Evolutionary conservation across 2,329 filamentous ascomycete genomes (phyloP).

Genomic region (Colletotrichum coccodes): DNA sequence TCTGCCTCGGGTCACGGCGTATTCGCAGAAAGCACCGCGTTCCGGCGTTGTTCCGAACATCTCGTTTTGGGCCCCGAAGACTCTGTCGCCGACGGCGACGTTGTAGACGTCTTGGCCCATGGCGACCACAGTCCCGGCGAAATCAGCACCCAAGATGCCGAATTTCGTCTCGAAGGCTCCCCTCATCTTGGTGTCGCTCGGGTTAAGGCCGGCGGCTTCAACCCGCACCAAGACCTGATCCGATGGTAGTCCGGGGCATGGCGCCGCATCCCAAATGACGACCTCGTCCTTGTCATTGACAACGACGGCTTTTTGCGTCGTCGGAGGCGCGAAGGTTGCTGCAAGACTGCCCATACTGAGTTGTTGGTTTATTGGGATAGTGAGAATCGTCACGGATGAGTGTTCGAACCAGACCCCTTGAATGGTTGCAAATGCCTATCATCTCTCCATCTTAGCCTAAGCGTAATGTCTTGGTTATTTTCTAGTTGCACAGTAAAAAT

Average conservation of each 20-base stretch:
- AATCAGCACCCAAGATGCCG: conserved; percentile 40
- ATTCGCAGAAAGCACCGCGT: conserved; percentile 53
- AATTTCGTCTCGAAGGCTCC: neutral
- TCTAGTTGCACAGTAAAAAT: too few species aligned
- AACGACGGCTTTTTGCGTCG: neutral
- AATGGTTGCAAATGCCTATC: too few species aligned
- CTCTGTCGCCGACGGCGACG: conserved; percentile 38
- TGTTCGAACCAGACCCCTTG: too few species aligned
- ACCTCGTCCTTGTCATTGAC: neutral
- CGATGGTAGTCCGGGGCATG: neutral
- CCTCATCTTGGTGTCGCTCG: conserved; percentile 42
- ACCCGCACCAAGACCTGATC: neutral
- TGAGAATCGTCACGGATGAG: too few species aligned
- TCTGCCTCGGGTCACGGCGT: conserved; percentile 48
- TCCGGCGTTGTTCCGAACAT: conserved; percentile 37
- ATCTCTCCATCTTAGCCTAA: too few species aligned
- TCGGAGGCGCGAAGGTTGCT: neutral
- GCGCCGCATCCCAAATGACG: neutral
- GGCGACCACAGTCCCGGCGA: conserved; percentile 35
- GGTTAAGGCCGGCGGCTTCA: conserved; percentile 41
- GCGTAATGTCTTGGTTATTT: too few species aligned
- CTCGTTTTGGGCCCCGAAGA: conserved; percentile 34
- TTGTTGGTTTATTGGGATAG: too few species aligned
- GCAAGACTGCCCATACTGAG: too few species aligned
- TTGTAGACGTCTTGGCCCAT: conserved; percentile 33